A percentile compares a stretch with the other conserved stretches of the same genome.
Evolutionary conservation across 2,329 filamentous ascomycete species (phyloP).

Genomic region (Fusarium clavum): DNA sequence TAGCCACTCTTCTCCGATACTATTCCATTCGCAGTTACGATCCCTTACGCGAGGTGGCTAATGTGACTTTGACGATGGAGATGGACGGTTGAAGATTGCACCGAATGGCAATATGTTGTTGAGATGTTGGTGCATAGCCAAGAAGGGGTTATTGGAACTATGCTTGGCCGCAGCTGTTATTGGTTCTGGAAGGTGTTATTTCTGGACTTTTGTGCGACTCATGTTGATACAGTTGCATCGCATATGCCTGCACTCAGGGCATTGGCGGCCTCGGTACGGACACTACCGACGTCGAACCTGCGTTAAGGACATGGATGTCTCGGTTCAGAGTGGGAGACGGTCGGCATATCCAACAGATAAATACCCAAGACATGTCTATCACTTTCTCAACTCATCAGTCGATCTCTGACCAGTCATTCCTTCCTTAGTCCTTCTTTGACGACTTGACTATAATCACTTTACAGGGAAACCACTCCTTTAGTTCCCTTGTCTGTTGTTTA

Average conservation of each 20-base stretch:
- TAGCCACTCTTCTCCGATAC: slow-evolving; percentile 13
- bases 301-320: not conserved
- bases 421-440: slow-evolving; percentile 12
- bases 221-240: not conserved
- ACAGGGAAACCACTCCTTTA: slow-evolving; percentile 15
- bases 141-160: not conserved
- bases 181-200: slow-evolving; percentile 8
- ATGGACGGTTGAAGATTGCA: slow-evolving; percentile 4
- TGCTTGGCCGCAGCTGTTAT: not conserved
- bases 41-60: not conserved
- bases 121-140: not conserved
- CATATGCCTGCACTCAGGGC: not conserved
- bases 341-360: slow-evolving; percentile 3
- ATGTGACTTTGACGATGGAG: not conserved
- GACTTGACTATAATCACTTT: not conserved
- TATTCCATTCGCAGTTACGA: slow-evolving; percentile 2
- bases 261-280: not conserved
- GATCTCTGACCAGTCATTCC: slow-evolving; percentile 14
- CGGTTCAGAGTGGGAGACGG: not conserved
- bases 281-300: slow-evolving; percentile 1
- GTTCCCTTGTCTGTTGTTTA: not conserved
- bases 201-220: not conserved
- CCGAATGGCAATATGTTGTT: not conserved
- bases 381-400: not conserved
- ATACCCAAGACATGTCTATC: slow-evolving; percentile 4